Evolutionary conservation across 345 rosid genomes (phyloP).

Genomic region (Tarenaya hassleriana): DNA sequence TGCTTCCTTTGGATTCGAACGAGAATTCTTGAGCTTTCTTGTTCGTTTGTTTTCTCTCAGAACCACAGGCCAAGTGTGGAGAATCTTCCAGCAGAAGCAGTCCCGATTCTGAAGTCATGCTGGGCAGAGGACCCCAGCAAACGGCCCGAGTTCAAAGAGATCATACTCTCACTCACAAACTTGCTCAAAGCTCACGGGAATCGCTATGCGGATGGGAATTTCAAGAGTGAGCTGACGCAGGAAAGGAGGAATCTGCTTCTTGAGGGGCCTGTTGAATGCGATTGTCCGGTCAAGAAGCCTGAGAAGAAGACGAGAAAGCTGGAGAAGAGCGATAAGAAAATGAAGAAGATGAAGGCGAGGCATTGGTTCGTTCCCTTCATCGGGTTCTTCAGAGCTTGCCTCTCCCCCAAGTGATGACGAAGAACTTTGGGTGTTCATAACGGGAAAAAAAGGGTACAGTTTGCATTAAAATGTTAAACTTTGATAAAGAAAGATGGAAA

Average conservation of each 20-base stretch:
- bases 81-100: conserved; percentile 32
- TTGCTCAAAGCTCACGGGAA: conserved; percentile 13
- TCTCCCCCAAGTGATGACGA: not conserved
- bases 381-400: conserved; percentile 16
- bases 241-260: conserved; percentile 17
- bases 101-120: conserved; percentile 39
- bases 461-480: no score
- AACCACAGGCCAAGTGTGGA: conserved; percentile 47
- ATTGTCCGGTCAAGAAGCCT: conserved; percentile 8
- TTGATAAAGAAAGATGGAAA: no score
- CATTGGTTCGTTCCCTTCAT: not conserved
- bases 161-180: conserved; percentile 24
- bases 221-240: not conserved
- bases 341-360: conserved; percentile 14
- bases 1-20: conserved; percentile 2
- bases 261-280: not conserved
- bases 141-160: conserved; percentile 54
- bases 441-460: no score
- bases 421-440: no score
- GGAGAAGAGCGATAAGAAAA: conserved; percentile 3
- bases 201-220: not conserved
- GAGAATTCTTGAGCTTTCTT: not conserved
- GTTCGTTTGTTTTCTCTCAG: conserved; percentile 26
- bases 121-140: conserved; percentile 45
- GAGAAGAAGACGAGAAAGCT: conserved; percentile 10